Conservation (phyloP, 345 rosid species). For the Xanthoceras sorbifolium region DNA sequence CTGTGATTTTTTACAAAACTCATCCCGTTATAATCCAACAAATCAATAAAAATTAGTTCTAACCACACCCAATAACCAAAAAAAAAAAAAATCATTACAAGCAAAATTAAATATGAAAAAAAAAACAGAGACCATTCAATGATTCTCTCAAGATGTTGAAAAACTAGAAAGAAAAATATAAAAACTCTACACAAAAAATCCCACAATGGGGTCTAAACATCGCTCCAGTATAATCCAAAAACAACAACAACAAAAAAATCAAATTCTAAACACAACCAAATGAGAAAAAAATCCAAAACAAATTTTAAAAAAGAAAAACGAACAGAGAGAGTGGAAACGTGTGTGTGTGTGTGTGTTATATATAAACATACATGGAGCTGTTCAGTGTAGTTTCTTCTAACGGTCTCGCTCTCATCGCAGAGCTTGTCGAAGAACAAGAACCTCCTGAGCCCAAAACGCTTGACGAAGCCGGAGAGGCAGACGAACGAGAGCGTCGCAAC, state of each 20-base stretch:
- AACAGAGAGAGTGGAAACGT: neutral
- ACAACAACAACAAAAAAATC: too few relatives aligned
- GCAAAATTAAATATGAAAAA: too few relatives aligned
- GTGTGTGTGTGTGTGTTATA: too few relatives aligned
- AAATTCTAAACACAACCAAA: neutral
- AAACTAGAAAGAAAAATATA: too few relatives aligned
- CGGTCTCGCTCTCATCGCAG: constrained; percentile 85
- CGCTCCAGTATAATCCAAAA: neutral
- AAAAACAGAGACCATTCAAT: neutral
- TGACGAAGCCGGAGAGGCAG: constrained; percentile 63
- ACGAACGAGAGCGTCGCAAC: constrained; percentile 69
- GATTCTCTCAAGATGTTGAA: neutral
- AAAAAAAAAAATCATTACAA: too few relatives aligned
- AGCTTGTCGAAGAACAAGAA: constrained; percentile 95
- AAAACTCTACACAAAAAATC: too few relatives aligned
- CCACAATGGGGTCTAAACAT: neutral
- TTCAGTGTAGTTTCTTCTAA: constrained; percentile 60
- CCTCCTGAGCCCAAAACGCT: constrained; percentile 65
- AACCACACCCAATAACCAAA: too few relatives aligned
- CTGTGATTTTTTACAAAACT: neutral
- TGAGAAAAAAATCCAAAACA: neutral
- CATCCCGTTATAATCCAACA: too few relatives aligned
- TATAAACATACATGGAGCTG: constrained; percentile 72
- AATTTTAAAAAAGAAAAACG: neutral
- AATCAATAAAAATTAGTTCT: too few relatives aligned